phyloP scores from a whole-genome alignment of 805 yeast genomes.

The Candida berthetii region DNA sequence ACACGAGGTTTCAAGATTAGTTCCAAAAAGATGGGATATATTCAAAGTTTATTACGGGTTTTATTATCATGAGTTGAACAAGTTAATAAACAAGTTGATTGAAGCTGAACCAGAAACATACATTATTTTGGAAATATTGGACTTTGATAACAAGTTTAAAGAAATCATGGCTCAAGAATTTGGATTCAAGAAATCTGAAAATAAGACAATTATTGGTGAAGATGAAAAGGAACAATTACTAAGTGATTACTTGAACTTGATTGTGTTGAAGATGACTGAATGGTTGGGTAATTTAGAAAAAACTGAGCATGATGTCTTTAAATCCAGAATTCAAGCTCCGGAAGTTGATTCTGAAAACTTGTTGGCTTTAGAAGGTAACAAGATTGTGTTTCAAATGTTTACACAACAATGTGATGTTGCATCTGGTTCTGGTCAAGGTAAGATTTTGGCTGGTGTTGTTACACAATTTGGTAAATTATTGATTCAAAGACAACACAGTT shows the following conservation, averaged over 20 bases:
- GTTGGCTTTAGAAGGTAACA: constrained; percentile 69
- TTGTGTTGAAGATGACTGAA: constrained; percentile 69
- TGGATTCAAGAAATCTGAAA: constrained; percentile 36
- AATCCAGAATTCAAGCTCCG: constrained; percentile 65
- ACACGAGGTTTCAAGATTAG: constrained; percentile 47
- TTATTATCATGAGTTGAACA: constrained; percentile 63
- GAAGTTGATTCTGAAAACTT: constrained; percentile 60
- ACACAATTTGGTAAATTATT: constrained; percentile 61
- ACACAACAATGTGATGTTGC: constrained; percentile 90
- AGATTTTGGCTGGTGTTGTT: constrained; percentile 72
- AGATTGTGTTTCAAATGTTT: constrained; percentile 73
- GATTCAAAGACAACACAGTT: constrained; percentile 53
- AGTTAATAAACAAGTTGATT: constrained; percentile 56
- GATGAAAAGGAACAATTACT: constrained; percentile 67
- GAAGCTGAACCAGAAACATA: constrained; percentile 76
- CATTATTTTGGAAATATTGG: constrained; percentile 64
- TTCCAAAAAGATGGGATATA: constrained; percentile 74
- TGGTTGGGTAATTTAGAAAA: constrained; percentile 71
- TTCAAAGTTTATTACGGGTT: constrained; percentile 52
- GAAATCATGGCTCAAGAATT: constrained; percentile 44
- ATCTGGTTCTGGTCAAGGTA: constrained; percentile 76
- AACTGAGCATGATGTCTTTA: constrained; percentile 64
- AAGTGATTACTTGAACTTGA: constrained; percentile 70
- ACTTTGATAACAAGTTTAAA: constrained; percentile 68
- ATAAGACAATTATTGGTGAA: constrained; percentile 58